Percentiles rank a stretch among this genome's conserved stretches.
Evolutionary conservation across 2,329 filamentous ascomycete genomes (phyloP).

Genomic region (Didymella glomerata): DNA sequence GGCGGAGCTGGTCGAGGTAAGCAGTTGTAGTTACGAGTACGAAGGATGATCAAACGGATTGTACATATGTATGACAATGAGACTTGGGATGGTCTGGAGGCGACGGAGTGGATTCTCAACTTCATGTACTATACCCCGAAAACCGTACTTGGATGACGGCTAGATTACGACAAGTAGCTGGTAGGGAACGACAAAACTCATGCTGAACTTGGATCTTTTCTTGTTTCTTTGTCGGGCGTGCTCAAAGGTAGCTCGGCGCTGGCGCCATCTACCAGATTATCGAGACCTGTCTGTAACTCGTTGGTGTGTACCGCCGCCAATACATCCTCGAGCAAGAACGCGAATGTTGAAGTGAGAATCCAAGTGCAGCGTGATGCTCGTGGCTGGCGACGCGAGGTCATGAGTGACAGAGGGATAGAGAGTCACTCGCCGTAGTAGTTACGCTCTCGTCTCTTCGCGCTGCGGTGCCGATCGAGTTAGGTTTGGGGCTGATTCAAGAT

Average conservation of each 20-base stretch:
- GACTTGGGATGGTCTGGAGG: not conserved
- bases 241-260: no score
- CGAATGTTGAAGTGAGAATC: not conserved
- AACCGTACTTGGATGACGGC: constrained; percentile 9
- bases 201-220: not conserved
- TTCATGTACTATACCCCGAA: constrained; percentile 21
- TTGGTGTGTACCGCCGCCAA: no score
- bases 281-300: no score
- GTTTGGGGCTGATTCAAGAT: not conserved
- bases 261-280: no score
- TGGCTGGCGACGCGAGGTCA: not conserved
- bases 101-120: constrained; percentile 4
- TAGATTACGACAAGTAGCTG: not conserved
- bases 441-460: not conserved
- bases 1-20: not conserved
- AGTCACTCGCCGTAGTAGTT: not conserved
- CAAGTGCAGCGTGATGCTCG: not conserved
- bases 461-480: not conserved
- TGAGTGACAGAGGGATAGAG: not conserved
- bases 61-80: constrained; percentile 3
- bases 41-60: not conserved
- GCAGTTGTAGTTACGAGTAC: not conserved
- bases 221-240: no score
- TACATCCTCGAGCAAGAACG: no score
- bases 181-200: not conserved